Percentiles rank a stretch among this genome's conserved stretches.
These are phyloP conservation scores for Fusarium nodosum DNA, from an alignment of 2,329 filamentous ascomycete species.

Conservation along the genomic window DNA sequence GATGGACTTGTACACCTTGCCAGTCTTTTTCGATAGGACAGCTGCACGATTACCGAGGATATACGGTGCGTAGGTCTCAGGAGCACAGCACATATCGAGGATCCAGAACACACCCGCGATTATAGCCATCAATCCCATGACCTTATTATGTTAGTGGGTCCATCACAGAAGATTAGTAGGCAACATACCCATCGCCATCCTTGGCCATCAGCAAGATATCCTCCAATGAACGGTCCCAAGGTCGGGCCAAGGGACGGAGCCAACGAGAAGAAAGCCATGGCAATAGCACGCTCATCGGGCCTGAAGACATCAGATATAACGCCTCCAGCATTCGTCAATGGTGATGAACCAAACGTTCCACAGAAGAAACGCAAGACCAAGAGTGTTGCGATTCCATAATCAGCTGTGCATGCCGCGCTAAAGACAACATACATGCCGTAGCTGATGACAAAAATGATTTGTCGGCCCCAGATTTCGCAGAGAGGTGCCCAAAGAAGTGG, in stretches of 20 bases:
- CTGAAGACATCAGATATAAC: slow-evolving; percentile 75
- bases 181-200: slow-evolving; percentile 69
- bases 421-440: slow-evolving; percentile 72
- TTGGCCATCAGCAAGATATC: slow-evolving; percentile 69
- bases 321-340: slow-evolving; percentile 73
- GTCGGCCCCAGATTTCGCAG: slow-evolving; percentile 73
- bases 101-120: slow-evolving; percentile 72
- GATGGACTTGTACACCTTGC: slow-evolving; percentile 67
- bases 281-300: slow-evolving; percentile 67
- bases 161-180: rapidly evolving
- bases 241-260: slow-evolving; percentile 74
- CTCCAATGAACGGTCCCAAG: slow-evolving; percentile 71
- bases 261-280: slow-evolving; percentile 71
- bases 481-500: slow-evolving; percentile 76
- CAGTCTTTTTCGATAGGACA: slow-evolving; percentile 64
- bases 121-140: slow-evolving; percentile 72
- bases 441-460: slow-evolving; percentile 70
- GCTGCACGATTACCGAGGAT: slow-evolving; percentile 66
- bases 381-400: slow-evolving; percentile 69
- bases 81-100: slow-evolving; percentile 62
- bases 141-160: slow-evolving; percentile 50
- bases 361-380: slow-evolving; percentile 77
- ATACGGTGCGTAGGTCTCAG: slow-evolving; percentile 72
- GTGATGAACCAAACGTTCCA: slow-evolving; percentile 72
- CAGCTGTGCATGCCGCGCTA: slow-evolving; percentile 70